phyloP scores from a whole-genome alignment of 23 red algal species.

The Rhodosorus marinus region DNA sequence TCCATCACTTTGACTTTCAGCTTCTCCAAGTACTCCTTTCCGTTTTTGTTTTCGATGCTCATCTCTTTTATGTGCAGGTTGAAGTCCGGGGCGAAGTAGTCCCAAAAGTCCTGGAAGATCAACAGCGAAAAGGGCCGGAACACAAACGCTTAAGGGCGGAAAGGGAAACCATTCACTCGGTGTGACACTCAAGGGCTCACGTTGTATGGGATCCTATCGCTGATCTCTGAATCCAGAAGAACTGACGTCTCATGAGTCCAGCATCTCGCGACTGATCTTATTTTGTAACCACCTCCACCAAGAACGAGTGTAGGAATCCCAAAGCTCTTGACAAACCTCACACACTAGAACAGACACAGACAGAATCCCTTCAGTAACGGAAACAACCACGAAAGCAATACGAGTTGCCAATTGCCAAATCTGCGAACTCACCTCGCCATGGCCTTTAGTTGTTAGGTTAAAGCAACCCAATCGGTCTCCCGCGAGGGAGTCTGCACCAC shows the following conservation, averaged over 20 bases:
- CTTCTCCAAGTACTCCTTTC: constrained; percentile 74
- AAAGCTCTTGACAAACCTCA: constrained; percentile 71
- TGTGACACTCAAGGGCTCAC: too few relatives aligned
- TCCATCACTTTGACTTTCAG: constrained; percentile 88
- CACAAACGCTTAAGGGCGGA: too few relatives aligned
- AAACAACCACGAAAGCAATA: too few relatives aligned
- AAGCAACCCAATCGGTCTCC: constrained; percentile 93
- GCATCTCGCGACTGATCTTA: constrained; percentile 86
- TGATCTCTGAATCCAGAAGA: constrained; percentile 39
- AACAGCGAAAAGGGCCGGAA: too few relatives aligned
- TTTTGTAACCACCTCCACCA: constrained; percentile 96
- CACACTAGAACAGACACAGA: too few relatives aligned
- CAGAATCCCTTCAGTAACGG: too few relatives aligned
- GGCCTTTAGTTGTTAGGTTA: constrained; percentile 87
- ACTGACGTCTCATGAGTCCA: constrained; percentile 90
- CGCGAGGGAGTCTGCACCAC: constrained; percentile 88
- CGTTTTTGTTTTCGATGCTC: constrained; percentile 70
- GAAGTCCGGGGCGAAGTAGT: constrained; percentile 95
- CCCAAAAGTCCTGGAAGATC: constrained; percentile 99
- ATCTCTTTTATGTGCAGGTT: constrained; percentile 64
- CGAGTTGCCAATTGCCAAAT: too few relatives aligned
- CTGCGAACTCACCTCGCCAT: too few relatives aligned
- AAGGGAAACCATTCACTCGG: too few relatives aligned
- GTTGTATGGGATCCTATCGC: constrained; percentile 88
- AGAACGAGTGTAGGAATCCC: constrained; percentile 69